Base-by-base conservation (phyloP, 495 filamentous ascomycete genomes). In the Geopyxis carbonaria region DNA sequence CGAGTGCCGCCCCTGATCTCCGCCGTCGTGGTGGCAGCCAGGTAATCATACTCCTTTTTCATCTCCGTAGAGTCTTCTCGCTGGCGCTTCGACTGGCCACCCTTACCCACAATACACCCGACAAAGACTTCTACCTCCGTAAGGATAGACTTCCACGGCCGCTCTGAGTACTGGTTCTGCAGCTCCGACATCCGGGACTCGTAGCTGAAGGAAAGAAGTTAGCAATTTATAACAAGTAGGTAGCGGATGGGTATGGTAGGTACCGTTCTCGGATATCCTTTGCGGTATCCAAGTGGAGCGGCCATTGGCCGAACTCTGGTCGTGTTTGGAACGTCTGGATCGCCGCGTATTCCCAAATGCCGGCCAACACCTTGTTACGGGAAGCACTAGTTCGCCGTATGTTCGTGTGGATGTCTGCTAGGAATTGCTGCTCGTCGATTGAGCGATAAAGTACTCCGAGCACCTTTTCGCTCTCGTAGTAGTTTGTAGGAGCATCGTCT, bases 71-170 rank as follows among this genome's bases (percentile, higher is more conserved):
- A 75, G 2, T 55, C 57, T 32, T 87, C 80, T 30, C 73, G 71
- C 42, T 83, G 73, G 1, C 70, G 63, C 35, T 60, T 64, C 11
- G 62, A 72, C 44, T 73, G 71, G 3, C 57, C 56, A 19, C 74
- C 72, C 0, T 18, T 16, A 40, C 76, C 80, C 15, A 86, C 58
- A 35, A 91, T 76, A 28, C 63, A 69, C 20, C 82, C 80, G 22
- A 70, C 65, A 53, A 86, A 81, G 16, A 80, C 78, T 59, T 92
- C 83, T 8, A 77, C 54, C 51, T 92, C 83, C 2, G 57, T 69
- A 8, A 91, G 61, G 0, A 14, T 31, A 10, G 62, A 64, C 19
- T 69, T 62, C 27, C 51, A 54, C 0, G 71, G 69, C 21, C 75
- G 65, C 2, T 73, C 66, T 0, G 70, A 71, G 51, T 69, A 75